Conservation (phyloP, 768 basidiomycete species). For the Tylopilus sp. region DNA sequence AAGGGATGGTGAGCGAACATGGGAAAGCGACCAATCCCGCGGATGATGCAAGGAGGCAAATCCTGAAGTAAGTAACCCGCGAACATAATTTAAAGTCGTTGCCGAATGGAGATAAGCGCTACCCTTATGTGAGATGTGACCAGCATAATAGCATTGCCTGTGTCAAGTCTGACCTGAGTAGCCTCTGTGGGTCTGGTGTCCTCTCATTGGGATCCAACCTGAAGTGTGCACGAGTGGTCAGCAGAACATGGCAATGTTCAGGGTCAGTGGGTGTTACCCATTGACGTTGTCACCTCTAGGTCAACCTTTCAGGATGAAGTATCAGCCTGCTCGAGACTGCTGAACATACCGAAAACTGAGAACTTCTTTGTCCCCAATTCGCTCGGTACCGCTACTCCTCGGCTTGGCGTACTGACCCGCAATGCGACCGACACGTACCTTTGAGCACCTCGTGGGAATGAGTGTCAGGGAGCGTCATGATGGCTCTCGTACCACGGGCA, state of each 20-base stretch:
- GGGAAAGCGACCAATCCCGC: slow-evolving; percentile 85
- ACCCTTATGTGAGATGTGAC: slow-evolving; percentile 10
- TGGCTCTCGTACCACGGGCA: slow-evolving; percentile 71
- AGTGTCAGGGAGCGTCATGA: neutral
- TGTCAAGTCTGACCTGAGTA: slow-evolving; percentile 54
- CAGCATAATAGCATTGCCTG: neutral
- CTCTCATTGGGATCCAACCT: slow-evolving; percentile 72
- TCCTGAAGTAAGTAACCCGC: slow-evolving; percentile 83
- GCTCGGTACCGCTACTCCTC: slow-evolving; percentile 79
- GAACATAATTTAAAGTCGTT: slow-evolving; percentile 89
- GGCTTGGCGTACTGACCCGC: slow-evolving; percentile 98
- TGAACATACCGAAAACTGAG: slow-evolving; percentile 77
- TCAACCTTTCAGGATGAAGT: neutral
- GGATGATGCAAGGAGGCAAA: slow-evolving; percentile 94
- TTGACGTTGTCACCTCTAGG: slow-evolving; percentile 94
- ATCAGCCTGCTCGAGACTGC: neutral
- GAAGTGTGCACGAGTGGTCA: neutral
- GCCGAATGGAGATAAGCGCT: slow-evolving; percentile 97
- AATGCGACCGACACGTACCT: slow-evolving; percentile 86
- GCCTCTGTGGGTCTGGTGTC: slow-evolving; percentile 84
- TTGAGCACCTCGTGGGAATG: slow-evolving; percentile 5
- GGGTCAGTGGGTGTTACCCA: slow-evolving; percentile 47
- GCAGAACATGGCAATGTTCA: neutral
- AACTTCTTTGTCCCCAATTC: slow-evolving; percentile 70
- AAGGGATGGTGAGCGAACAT: slow-evolving; percentile 82